Evolutionary conservation across 2,329 filamentous ascomycete species (phyloP), one percentile per base, ranked within the genome.

Genomic region (Lachnellula hyalina): DNA sequence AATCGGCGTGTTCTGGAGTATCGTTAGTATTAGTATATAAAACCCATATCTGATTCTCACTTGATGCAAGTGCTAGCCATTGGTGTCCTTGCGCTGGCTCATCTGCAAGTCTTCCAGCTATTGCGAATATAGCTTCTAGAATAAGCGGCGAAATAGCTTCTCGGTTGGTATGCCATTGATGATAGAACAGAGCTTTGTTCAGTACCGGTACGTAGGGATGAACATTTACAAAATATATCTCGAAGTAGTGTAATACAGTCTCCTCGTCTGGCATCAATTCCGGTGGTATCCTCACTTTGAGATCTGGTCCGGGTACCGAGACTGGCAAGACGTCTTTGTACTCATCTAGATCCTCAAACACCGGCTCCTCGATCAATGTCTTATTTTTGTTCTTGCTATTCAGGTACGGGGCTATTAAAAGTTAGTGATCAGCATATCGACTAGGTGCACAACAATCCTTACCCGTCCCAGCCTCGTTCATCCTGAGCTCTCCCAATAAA

Each of bases 191-290:
- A 2, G 81, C 75, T 65, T 90, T 89, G 73, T 94, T 92, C 51
- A 97, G 75, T 3, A 97, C 90, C 0, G 93, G 93, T 2, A 95
- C 85, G 64, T 96, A 97, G 0, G 92, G 92, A 66, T 97, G 94
- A 34, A 96, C 88, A 63, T 96, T 86, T 35, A 80, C 77, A 71
- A 97, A 97, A 70, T 90, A 97, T 44, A 96, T 87, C 40, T 94
- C 85, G 68, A 97, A 96, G 68, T 94, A 96, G 36, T 88, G 82
- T 67, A 91, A 75, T 4, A 86, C 86, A 36, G 89, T 89, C 45
- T 90, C 85, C 34, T 96, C 90, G 32, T 87, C 82, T 1, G 93
- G 93, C 91, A 97, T 96, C 66, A 97, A 80, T 65, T 95, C 91
- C 0, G 88, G 89, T 0, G 93, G 94, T 58, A 97, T 96, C 36